Base-by-base conservation (phyloP, 2,329 filamentous ascomycete genomes). In the Scedosporium aurantiacum region DNA sequence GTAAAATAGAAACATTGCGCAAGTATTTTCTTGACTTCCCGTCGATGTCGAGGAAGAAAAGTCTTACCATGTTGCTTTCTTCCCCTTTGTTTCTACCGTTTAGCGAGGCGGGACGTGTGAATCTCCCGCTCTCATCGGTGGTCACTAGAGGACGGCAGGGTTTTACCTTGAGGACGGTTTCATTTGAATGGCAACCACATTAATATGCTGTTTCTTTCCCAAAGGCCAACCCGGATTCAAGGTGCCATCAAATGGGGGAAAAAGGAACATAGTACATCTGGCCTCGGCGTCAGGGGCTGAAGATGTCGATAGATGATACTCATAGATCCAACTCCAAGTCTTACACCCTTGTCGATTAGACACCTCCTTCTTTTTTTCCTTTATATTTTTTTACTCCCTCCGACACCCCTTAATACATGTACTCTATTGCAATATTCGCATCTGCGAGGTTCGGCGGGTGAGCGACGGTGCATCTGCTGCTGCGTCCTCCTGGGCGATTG, bases 61-160 rank as follows among this genome's bases (percentile, higher is more conserved):
- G n/a, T n/a, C n/a, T n/a, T n/a, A n/a, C n/a, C n/a, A n/a, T n/a
- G n/a, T n/a, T n/a, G n/a, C n/a, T n/a, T n/a, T n/a, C 50, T 54
- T 21, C 21, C 23, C 27, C 54, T 21, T 40, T 32, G 1, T n/a
- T 57, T 57, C 54, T 40, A n/a, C 54, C 54, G 54, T 7, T 57
- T 32, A 57, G 54, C 54, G 54, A 57, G 27, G 27, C 54, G 54
- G 54, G 54, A 57, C 54, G 25, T 57, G 54, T 57, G n/a, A 57
- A 57, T 57, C 54, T 37, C 54, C 54, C 54, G 27, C 54, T 14
- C 12, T 18, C 23, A 23, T 27, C 27, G 50, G 18, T 23, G 18
- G 50, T 27, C 23, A 16, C 50, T 27, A 54, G 12, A 54, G 50
- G 6, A 14, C 50, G 21, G 25, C 27, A 16, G n/a, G 16, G 54